These are phyloP conservation scores for Cryphonectria naterciae DNA, from an alignment of 2,329 filamentous ascomycete species.

Conservation along the genomic window DNA sequence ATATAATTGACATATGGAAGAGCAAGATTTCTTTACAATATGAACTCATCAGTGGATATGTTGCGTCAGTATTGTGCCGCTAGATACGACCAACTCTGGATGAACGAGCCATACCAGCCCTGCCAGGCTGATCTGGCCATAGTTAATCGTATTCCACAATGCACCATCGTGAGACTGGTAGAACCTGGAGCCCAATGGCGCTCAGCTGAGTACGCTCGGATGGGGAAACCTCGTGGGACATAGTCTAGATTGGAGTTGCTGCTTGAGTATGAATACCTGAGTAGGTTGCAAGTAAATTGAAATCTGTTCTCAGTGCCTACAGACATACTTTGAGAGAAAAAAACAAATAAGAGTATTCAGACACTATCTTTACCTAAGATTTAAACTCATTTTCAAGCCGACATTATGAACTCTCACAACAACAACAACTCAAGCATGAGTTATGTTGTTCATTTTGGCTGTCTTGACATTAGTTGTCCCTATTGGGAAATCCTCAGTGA, in stretches of 20 bases:
- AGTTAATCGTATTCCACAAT: not conserved
- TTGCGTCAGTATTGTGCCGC: not conserved
- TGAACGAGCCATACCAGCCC: not conserved
- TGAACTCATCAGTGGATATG: not conserved
- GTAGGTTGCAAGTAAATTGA: too few relatives aligned
- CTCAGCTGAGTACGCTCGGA: not conserved
- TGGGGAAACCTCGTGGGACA: too few relatives aligned
- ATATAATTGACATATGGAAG: too few relatives aligned
- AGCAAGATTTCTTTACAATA: too few relatives aligned
- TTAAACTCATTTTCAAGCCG: too few relatives aligned
- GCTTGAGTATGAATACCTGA: too few relatives aligned
- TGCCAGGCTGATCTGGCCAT: not conserved
- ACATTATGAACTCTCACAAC: not conserved
- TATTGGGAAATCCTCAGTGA: not conserved
- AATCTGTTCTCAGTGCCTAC: too few relatives aligned
- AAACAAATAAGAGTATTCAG: too few relatives aligned
- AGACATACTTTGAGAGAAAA: too few relatives aligned
- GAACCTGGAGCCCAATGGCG: not conserved
- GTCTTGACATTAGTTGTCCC: not conserved
- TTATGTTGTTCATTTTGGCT: not conserved
- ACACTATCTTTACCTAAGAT: too few relatives aligned
- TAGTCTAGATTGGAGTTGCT: too few relatives aligned
- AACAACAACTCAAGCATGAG: not conserved
- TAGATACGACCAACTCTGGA: not conserved
- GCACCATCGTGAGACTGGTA: not conserved